Evolutionary conservation across 176 grass and related monocot genomes (phyloP), one percentile per base, ranked within the genome.

Genomic region (Triticum dicoccoides): DNA sequence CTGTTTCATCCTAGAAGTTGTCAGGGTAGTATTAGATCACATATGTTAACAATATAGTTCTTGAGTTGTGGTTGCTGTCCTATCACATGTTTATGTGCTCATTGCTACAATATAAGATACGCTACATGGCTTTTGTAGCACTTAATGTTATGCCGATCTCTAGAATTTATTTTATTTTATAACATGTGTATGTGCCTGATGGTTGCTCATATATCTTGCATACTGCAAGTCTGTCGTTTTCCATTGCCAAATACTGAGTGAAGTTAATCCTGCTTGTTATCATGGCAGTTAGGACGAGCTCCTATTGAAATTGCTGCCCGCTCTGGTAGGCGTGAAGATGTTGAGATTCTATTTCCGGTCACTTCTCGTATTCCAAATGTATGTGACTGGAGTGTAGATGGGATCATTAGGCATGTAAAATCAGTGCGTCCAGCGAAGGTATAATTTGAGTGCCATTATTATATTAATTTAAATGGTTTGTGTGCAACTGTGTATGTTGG

Each of bases 361-460:
- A 76, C 86, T 77, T 77, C 86, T 77, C 45, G 70, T 77, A 68
- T 88, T 68, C 70, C 10, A 6, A 21, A 18, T 33, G 61, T 82
- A 42, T n/a, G 2, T 67, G 30, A 82, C 76, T 88, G 86, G 79
- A 88, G 79, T 67, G 79, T 76, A 68, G 86, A 88, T 69, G 79
- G 86, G 82, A 76, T 88, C 23, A 82, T 88, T 42, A 38, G 79
- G 67, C 24, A 82, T 23, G 70, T 82, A 88, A 82, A 66, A 27
- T 77, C 77, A 63, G 35, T 42, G 35, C 35, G 21, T 7, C 35
- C 35, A 15, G 6, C 23, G 13, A 80, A 80, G 77, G 77, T 80
- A 80, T 42, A 7, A 51, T 42, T 24, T 21, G 44, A 69, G 32
- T 39, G 21, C 5, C 13, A 17, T 73, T 73, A 44, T 44, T 11